Conservation (phyloP, 352 stramenopile species). For the Pythium rishiriense region DNA sequence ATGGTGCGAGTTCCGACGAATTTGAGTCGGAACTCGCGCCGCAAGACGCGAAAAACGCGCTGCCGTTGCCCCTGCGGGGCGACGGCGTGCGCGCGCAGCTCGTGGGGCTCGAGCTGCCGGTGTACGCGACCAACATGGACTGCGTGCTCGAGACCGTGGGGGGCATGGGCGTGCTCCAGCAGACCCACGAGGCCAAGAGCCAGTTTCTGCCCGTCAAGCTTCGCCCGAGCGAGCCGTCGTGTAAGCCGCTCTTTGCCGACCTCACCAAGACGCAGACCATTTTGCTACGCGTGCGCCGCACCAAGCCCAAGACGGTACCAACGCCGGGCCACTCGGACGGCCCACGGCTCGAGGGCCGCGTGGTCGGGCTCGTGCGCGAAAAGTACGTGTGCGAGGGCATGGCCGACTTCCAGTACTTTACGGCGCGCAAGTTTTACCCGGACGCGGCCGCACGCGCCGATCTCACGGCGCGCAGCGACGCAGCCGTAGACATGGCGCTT, state of each 20-base stretch:
- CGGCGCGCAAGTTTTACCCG: conserved; percentile 57
- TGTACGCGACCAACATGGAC: conserved; percentile 51
- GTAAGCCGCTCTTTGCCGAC: conserved; percentile 83
- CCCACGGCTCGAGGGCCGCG: conserved; percentile 31
- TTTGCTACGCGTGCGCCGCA: conserved; percentile 56
- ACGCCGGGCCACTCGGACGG: not conserved
- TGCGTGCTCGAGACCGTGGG: conserved; percentile 64
- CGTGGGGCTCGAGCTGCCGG: conserved; percentile 63
- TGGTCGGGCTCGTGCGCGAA: conserved; percentile 67
- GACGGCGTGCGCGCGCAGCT: conserved; percentile 45
- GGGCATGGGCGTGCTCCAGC: conserved; percentile 53
- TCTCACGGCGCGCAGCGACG: not conserved
- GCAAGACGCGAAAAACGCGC: conserved; percentile 1
- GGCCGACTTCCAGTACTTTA: conserved; percentile 87
- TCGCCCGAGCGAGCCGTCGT: conserved; percentile 70
- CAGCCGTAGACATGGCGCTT: not conserved
- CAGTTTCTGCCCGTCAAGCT: conserved; percentile 81
- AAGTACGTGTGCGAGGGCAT: conserved; percentile 88
- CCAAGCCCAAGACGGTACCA: conserved; percentile 16
- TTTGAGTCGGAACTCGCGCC: conserved; percentile 12
- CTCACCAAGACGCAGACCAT: conserved; percentile 81
- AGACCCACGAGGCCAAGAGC: conserved; percentile 68
- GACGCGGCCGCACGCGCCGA: conserved; percentile 19
- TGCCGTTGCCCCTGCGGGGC: conserved; percentile 34
- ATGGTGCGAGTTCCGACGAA: no score